These are phyloP conservation scores for Paralagenidium karlingii DNA, from an alignment of 352 stramenopile species.

Conservation along the genomic window DNA sequence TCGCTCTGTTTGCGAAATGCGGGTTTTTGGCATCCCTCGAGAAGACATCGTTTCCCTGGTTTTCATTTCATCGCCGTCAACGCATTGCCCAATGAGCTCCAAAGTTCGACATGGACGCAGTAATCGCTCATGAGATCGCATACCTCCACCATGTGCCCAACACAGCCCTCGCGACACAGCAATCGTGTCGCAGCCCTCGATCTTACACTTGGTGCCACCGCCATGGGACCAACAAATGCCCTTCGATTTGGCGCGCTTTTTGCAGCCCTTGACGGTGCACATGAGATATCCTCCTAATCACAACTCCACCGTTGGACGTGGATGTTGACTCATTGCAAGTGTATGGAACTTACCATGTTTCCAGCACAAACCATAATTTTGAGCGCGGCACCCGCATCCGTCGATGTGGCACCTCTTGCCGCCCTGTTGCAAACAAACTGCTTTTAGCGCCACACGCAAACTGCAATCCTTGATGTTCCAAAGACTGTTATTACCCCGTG, in stretches of 20 bases:
- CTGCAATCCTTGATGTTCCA: too few relatives aligned
- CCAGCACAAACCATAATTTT: slow-evolving; percentile 31
- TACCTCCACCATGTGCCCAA: slow-evolving; percentile 21
- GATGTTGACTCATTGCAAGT: too few relatives aligned
- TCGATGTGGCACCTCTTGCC: slow-evolving; percentile 27
- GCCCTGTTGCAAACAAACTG: too few relatives aligned
- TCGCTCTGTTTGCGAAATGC: slow-evolving; percentile 25
- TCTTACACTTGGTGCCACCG: slow-evolving; percentile 20
- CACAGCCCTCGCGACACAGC: slow-evolving; percentile 22
- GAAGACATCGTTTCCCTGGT: slow-evolving; percentile 20
- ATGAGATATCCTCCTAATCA: slow-evolving; percentile 15
- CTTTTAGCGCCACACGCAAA: too few relatives aligned
- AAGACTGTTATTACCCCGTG: too few relatives aligned
- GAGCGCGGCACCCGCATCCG: slow-evolving; percentile 23
- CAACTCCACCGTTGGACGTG: not conserved
- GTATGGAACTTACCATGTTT: slow-evolving; percentile 28
- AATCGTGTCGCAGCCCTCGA: slow-evolving; percentile 15
- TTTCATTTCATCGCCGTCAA: too few relatives aligned
- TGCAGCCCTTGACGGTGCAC: slow-evolving; percentile 21
- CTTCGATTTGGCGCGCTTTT: slow-evolving; percentile 18
- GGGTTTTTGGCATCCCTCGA: slow-evolving; percentile 16
- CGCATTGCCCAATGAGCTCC: too few relatives aligned
- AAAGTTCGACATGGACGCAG: too few relatives aligned
- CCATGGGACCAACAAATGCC: slow-evolving; percentile 31
- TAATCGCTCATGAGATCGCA: too few relatives aligned